Base-by-base conservation (phyloP, 768 basidiomycete genomes). In the Mycena indigotica region DNA sequence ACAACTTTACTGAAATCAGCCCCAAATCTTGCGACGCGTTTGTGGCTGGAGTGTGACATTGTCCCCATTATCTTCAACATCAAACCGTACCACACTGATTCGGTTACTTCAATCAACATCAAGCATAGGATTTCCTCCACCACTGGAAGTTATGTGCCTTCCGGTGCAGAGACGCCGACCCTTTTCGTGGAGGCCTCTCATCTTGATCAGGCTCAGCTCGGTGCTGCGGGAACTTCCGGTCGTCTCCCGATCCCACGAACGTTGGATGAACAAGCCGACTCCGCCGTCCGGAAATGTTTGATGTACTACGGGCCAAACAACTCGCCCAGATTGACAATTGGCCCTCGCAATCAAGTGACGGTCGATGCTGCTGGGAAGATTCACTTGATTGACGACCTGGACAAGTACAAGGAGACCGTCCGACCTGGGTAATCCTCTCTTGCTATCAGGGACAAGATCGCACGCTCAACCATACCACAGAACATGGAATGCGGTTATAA, bases 321-420 rank as follows among this genome's bases (percentile, higher is more conserved):
- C 75, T 92, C 91, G 72, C 91, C 91, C 23, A 87, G 91, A 63
- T 80, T 93, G 25, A 83, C 76, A 69, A 93, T 93, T 67, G 91
- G 88, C 4, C 81, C 88, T 45, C 86, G 90, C 62, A 93, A 95
- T 71, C 88, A 91, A 65, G 94, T 95, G 63, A 83, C 86, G 51
- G 94, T 95, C 49, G 94, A 95, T 67, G 86, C 90, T 29, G 91
- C 78, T 38, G 92, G 91, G 6, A 89, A 90, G 72, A 91, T 95
- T 60, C 89, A 91, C 68, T 81, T 96, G 23, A 78, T 93, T 58
- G 91, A 93, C 66, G 91, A 91, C 67, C 76, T 95, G 40, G 84
- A 88, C 2, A 88, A 87, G 60, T 96, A 85, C 73, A 76, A 82
- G 69, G 83, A 85, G 65, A 86, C 87, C 3, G 91, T 92, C 56